Evolutionary conservation across 2,329 filamentous ascomycete species (phyloP).

Genomic region (Chlorencoelia australis): DNA sequence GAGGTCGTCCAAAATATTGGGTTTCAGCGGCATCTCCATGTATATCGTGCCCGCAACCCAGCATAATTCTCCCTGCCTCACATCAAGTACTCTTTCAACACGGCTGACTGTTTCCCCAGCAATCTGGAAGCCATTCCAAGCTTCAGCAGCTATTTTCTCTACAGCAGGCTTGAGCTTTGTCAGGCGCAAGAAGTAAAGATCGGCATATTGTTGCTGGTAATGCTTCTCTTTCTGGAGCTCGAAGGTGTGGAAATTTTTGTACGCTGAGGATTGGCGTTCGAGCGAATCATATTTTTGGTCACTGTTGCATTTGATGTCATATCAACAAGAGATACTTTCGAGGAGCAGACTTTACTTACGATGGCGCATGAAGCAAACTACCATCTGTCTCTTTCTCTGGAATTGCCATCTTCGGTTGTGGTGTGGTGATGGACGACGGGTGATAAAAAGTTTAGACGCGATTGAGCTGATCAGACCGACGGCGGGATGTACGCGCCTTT

Average conservation of each 20-base stretch:
- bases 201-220: slow-evolving; percentile 91
- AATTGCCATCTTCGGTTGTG: slow-evolving; percentile 16
- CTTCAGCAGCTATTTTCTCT: slow-evolving; percentile 60
- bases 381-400: slow-evolving; percentile 20
- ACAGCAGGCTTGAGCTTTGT: slow-evolving; percentile 78
- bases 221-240: slow-evolving; percentile 58
- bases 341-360: slow-evolving; percentile 31
- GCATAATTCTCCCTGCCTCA: slow-evolving; percentile 88
- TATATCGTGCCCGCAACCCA: slow-evolving; percentile 94
- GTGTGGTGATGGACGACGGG: no score
- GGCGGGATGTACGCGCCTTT: no score
- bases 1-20: slow-evolving; percentile 90
- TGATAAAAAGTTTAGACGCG: no score
- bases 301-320: slow-evolving; percentile 8
- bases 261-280: slow-evolving; percentile 48
- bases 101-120: slow-evolving; percentile 63
- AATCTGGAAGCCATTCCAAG: slow-evolving; percentile 72
- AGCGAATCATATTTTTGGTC: slow-evolving; percentile 26
- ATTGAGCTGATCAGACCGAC: no score
- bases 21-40: slow-evolving; percentile 94
- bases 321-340: background rate
- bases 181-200: slow-evolving; percentile 93
- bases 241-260: slow-evolving; percentile 69
- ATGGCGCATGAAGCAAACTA: slow-evolving; percentile 38
- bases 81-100: slow-evolving; percentile 86